phyloP scores from a whole-genome alignment of 192 early-diverging fungal genomes.

The Podochytrium sp. region DNA sequence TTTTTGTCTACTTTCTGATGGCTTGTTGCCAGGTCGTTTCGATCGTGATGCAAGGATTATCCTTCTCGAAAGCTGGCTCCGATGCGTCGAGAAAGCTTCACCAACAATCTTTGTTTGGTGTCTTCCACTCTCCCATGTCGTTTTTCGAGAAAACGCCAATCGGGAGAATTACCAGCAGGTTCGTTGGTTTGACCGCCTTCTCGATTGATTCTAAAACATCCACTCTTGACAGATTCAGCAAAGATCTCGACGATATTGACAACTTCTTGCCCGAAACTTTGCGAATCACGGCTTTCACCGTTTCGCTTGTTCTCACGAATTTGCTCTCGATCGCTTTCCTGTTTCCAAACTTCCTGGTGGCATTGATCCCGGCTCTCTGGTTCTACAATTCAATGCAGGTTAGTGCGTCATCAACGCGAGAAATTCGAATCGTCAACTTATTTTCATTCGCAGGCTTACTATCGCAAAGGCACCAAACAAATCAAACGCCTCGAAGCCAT shows the following conservation, averaged over 20 bases:
- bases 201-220: too few species aligned
- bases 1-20: background rate
- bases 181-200: background rate
- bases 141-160: conserved; percentile 68
- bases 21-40: background rate
- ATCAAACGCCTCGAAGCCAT: conserved; percentile 72
- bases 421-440: background rate
- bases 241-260: conserved; percentile 52
- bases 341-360: background rate
- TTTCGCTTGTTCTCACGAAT: conserved; percentile 6
- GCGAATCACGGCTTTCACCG: conserved; percentile 17
- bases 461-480: conserved; percentile 41
- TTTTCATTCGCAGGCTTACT: background rate
- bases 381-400: background rate
- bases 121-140: conserved; percentile 54
- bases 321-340: conserved; percentile 18
- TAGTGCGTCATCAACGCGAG: too few species aligned
- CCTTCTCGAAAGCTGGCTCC: background rate
- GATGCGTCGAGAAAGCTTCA: background rate
- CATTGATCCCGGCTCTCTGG: background rate
- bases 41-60: background rate
- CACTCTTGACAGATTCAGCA: conserved; percentile 32
- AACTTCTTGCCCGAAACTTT: conserved; percentile 19
- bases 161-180: conserved; percentile 52
- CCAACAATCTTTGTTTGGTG: conserved; percentile 5